A percentile compares a stretch with the other conserved stretches of the same genome.
phyloP scores from a whole-genome alignment of 2,329 filamentous ascomycete species.

The Zasmidium angulare region DNA sequence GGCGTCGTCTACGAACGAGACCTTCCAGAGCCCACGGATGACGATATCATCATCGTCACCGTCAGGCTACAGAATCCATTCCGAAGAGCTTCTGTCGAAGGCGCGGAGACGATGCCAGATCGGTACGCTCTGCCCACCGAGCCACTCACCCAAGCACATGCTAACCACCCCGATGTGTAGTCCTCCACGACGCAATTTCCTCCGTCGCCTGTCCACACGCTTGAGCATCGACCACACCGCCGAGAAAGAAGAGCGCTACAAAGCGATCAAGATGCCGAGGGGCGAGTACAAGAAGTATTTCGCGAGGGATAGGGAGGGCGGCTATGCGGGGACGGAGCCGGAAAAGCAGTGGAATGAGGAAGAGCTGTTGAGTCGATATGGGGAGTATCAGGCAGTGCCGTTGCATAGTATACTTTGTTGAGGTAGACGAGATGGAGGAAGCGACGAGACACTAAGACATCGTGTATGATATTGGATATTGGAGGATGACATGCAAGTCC shows the following conservation, averaged over 20 bases:
- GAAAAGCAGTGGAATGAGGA: slow-evolving; percentile 30
- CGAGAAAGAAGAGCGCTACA: slow-evolving; percentile 25
- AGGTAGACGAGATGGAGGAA: background rate
- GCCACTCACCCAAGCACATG: slow-evolving; percentile 8
- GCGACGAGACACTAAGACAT: too few relatives aligned
- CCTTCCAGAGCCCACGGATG: slow-evolving; percentile 12
- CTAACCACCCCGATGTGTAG: background rate
- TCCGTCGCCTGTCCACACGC: slow-evolving; percentile 30
- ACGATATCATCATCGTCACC: slow-evolving; percentile 31
- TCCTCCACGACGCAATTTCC: slow-evolving; percentile 22
- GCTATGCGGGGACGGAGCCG: slow-evolving; percentile 33
- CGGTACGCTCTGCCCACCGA: slow-evolving; percentile 11
- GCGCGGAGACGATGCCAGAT: slow-evolving; percentile 20
- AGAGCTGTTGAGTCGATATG: slow-evolving; percentile 25
- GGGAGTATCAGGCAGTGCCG: slow-evolving; percentile 26
- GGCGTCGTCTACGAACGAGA: slow-evolving; percentile 24
- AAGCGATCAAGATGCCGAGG: slow-evolving; percentile 33
- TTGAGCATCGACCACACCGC: slow-evolving; percentile 16
- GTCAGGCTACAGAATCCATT: slow-evolving; percentile 24
- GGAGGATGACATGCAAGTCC: too few relatives aligned
- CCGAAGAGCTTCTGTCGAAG: slow-evolving; percentile 17
- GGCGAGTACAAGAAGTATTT: slow-evolving; percentile 30
- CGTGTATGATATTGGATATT: too few relatives aligned
- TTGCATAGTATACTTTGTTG: slow-evolving; percentile 18
- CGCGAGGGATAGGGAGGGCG: slow-evolving; percentile 24